Evolutionary conservation across 306 rosid species (phyloP), one percentile per base, ranked within the genome.

Genomic region (Cotoneaster glaucophyllus): DNA sequence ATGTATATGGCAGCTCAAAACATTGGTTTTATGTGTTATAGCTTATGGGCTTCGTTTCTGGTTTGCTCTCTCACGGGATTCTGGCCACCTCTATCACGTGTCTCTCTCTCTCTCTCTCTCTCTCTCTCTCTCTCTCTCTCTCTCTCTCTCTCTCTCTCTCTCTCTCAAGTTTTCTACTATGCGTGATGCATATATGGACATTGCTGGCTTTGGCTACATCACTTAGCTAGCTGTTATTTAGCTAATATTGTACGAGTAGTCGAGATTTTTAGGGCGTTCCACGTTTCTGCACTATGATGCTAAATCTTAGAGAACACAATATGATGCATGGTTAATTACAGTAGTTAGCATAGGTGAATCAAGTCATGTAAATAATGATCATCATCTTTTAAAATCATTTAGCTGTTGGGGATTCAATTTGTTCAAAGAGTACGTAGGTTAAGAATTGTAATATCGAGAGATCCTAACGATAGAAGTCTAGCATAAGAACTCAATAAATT

Each of bases 41-140:
- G 64, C 15, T 58, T 24, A 58, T 24, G 66, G 66, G 66, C 66
- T 61, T 61, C 32, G 66, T 59, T 74, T 37, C 34, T 76, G 84
- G 87, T 82, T 84, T 45, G 76, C 56, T 80, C 19, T 26, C 85
- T 90, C 95, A 90, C 95, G 92, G 84, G 92, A 90, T 79, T 84
- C 92, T 89, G 71, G 80, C 86, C 84, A 86, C 64, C 85, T 69
- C 85, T 76, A 74, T 86, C 92, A 87, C 92, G 82, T 84, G 85
- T 87, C 77, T 82, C 87, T 77, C 67, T 76, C 61, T 87, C 64
- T 59, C 32, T 59, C 31, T 24, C 65, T 59, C 32, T 24, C 65
- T 11, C 65, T 61, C 34, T 61, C 65, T 4, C 67, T 76, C 61
- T 87, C 79, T 82, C 87, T 77, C 64, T 48, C 73, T 14, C 56